Base-by-base conservation (phyloP, 371 early-diverging fungal species). In the Rhizopus delemar region DNA sequence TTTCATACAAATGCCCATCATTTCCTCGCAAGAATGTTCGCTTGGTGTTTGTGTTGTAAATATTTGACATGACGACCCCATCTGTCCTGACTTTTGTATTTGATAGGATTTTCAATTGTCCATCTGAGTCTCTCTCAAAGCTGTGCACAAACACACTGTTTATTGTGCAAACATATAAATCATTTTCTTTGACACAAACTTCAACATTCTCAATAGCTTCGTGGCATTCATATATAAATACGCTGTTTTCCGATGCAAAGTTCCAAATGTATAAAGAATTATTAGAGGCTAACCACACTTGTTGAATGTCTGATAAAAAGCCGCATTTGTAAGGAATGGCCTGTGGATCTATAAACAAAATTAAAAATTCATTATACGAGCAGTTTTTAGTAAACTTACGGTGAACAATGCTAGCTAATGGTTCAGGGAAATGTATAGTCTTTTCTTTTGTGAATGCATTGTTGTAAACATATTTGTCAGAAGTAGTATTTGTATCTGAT, bases 1-100 rank as follows among this genome's bases (percentile, higher is more conserved):
- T 66, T 75, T 96, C 96, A 74, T 92, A 93, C 1, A 97, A 67
- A 53, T 88, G 85, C 22, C 95, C 95, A 65, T 93, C 90, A 55
- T 75, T 84, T 41, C 94, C 96, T 33, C 86, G 73, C 88, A 94
- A 84, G 45, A 95, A 93, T 35, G 93, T 86, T 13, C 96, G 70
- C 12, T 91, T 92, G 8, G 82, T 78, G 2, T 62, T 66, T 0
- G 92, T 86, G 7, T 51, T 35, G 8, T 54, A 31, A 3, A 62
- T 33, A 35, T 62, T 41, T 3, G 49, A 51, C 62, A 62, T 59
- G 4, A 58, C 28, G 28, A 45, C 49, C 12, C 60, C 57, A 11
- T 39, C n/a, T 2, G 63, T 51, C 7, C 33, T 8, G 0, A 56
- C 8, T 13, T 3, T 34, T 3, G 32, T 9, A 4, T 38, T 59